Conservation (phyloP, 495 filamentous ascomycete species). For the Daldinia concentrica region DNA sequence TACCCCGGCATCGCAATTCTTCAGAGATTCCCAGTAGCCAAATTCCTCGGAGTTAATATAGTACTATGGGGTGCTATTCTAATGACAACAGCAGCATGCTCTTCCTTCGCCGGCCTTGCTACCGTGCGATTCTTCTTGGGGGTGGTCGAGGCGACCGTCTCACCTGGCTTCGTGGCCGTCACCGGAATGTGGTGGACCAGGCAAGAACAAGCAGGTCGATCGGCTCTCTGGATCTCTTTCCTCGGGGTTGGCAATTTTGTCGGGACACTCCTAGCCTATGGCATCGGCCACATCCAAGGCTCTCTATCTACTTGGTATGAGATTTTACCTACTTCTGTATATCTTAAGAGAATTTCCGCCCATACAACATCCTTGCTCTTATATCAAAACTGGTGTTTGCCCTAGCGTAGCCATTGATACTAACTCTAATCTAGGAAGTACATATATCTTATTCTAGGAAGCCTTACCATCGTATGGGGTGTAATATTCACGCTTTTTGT, state of each 20-base stretch:
- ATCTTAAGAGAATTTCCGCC: neutral
- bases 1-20: constrained; percentile 61
- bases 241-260: constrained; percentile 51
- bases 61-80: constrained; percentile 33
- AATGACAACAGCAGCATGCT: constrained; percentile 40
- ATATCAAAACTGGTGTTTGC: neutral
- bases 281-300: constrained; percentile 37
- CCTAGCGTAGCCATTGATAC: neutral
- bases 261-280: constrained; percentile 42
- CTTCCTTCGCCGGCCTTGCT: constrained; percentile 37
- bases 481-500: constrained; percentile 63
- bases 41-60: constrained; percentile 49
- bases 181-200: constrained; percentile 43
- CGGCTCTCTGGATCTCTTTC: constrained; percentile 55
- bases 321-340: neutral
- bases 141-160: constrained; percentile 37
- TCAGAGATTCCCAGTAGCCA: constrained; percentile 59
- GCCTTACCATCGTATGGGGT: constrained; percentile 59
- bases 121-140: constrained; percentile 35
- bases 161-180: constrained; percentile 38
- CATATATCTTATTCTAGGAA: constrained; percentile 55
- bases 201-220: constrained; percentile 40
- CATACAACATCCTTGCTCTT: neutral
- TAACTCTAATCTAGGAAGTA: constrained; percentile 43
- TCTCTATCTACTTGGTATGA: constrained; percentile 47